Evolutionary conservation across 768 basidiomycete species (phyloP).

Genomic region (Gloeopeniophorella convolvens): DNA sequence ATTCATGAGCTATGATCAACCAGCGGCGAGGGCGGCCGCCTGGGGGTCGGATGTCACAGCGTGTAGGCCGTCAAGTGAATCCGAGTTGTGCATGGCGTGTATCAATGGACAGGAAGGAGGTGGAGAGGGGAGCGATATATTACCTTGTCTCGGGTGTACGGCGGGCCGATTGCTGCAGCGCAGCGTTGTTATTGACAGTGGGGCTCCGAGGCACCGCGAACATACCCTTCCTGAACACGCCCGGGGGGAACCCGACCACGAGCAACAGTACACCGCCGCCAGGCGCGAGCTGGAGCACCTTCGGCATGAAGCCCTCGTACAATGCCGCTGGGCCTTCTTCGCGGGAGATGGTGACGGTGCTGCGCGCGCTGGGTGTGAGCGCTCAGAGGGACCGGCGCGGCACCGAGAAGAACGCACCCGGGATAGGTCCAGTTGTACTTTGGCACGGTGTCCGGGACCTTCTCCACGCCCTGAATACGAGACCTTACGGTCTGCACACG

Average conservation of each 20-base stretch:
- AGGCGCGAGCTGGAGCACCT: slow-evolving; percentile 90
- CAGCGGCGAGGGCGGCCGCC: too few species aligned
- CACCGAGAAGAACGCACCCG: slow-evolving; percentile 36
- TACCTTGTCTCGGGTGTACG: slow-evolving; percentile 7
- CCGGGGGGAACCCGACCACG: slow-evolving; percentile 57
- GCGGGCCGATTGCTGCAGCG: slow-evolving; percentile 9
- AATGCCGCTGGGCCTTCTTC: slow-evolving; percentile 84
- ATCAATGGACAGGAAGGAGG: too few species aligned
- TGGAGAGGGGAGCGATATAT: too few species aligned
- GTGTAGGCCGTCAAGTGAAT: too few species aligned
- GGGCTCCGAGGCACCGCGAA: too few species aligned
- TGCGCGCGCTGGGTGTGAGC: slow-evolving; percentile 19
- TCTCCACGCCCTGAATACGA: slow-evolving; percentile 76
- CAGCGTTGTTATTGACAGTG: too few species aligned
- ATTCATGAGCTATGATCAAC: too few species aligned
- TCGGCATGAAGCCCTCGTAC: slow-evolving; percentile 95
- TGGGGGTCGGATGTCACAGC: too few species aligned
- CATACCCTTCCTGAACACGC: too few species aligned
- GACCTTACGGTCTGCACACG: slow-evolving; percentile 86
- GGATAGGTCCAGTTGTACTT: slow-evolving; percentile 98
- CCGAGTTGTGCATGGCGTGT: too few species aligned
- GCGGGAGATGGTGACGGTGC: slow-evolving; percentile 61
- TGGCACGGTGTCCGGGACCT: too few species aligned
- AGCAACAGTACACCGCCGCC: slow-evolving; percentile 92
- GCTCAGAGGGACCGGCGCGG: not conserved